phyloP scores from a whole-genome alignment of 768 basidiomycete species.

The Kwoniella heveanensis region DNA sequence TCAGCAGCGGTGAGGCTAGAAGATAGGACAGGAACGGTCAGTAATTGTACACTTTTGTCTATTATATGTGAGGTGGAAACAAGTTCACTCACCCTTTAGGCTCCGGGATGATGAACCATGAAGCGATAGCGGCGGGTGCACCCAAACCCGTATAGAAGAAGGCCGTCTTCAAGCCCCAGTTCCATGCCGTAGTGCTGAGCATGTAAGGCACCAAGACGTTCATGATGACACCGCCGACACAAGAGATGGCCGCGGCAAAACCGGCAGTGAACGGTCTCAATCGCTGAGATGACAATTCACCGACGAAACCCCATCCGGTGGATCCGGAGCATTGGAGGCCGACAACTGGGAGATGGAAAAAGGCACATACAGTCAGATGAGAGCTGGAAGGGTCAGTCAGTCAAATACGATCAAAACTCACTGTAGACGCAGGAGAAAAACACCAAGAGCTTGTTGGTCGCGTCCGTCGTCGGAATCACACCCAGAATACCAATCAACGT shows the following conservation, averaged over 20 bases:
- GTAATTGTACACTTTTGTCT: neutral
- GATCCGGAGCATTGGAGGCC: constrained; percentile 27
- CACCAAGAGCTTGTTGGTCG: constrained; percentile 22
- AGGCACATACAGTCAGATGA: too few relatives aligned
- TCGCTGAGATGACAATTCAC: constrained; percentile 27
- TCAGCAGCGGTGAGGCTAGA: constrained; percentile 28
- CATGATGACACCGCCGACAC: constrained; percentile 34
- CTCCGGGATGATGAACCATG: constrained; percentile 40
- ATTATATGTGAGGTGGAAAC: too few relatives aligned
- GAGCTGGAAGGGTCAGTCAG: constrained; percentile 2
- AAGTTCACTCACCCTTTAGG: constrained; percentile 20
- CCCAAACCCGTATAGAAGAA: constrained; percentile 37
- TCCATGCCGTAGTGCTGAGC: constrained; percentile 22
- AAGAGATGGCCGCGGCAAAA: constrained; percentile 27
- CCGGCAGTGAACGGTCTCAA: constrained; percentile 31
- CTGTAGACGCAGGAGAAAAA: constrained; percentile 33
- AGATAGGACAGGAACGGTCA: neutral
- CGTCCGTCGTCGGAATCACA: constrained; percentile 4
- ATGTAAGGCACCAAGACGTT: constrained; percentile 38
- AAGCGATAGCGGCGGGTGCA: constrained; percentile 6
- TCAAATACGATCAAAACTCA: constrained; percentile 8
- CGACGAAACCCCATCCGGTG: constrained; percentile 29
- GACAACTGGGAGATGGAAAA: constrained; percentile 20
- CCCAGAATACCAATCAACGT: constrained; percentile 19
- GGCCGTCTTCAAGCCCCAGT: constrained; percentile 34